Conservation (phyloP, 1,284 basidiomycete genomes). For the Singerocomus inundabilis region DNA sequence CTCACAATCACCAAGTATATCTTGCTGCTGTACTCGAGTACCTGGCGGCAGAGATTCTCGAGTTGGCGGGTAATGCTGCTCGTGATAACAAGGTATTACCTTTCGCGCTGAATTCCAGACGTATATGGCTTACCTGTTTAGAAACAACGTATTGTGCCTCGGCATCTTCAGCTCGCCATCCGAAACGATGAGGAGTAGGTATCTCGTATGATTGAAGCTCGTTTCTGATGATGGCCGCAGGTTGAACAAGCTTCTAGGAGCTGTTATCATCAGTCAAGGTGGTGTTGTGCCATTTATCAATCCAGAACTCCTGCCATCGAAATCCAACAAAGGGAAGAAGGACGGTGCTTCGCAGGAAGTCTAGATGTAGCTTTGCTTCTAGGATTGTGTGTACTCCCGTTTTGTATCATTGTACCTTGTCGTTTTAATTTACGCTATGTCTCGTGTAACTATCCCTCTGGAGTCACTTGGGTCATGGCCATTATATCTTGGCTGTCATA, state of each 20-base stretch:
- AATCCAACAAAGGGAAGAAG: slow-evolving; percentile 58
- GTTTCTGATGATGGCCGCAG: slow-evolving; percentile 30
- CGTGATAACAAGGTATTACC: slow-evolving; percentile 57
- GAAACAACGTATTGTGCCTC: slow-evolving; percentile 81
- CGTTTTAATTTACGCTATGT: slow-evolving; percentile 34
- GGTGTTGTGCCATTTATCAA: slow-evolving; percentile 71
- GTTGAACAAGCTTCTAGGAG: slow-evolving; percentile 70
- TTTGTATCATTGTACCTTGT: slow-evolving; percentile 25
- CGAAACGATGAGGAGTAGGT: slow-evolving; percentile 77
- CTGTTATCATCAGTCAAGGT: slow-evolving; percentile 81
- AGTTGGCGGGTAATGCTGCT: slow-evolving; percentile 83
- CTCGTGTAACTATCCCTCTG: slow-evolving; percentile 21
- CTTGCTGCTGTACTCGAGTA: slow-evolving; percentile 85
- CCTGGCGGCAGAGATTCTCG: slow-evolving; percentile 84
- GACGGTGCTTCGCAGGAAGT: slow-evolving; percentile 41
- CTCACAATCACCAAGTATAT: slow-evolving; percentile 56
- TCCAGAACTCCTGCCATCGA: slow-evolving; percentile 62
- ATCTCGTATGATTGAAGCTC: not conserved
- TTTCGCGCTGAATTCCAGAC: not conserved
- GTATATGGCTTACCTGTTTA: slow-evolving; percentile 3
- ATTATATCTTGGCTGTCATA: not conserved
- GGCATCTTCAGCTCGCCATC: slow-evolving; percentile 85
- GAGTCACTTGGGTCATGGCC: too few relatives aligned
- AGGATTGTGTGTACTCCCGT: slow-evolving; percentile 11
- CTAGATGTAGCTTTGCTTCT: slow-evolving; percentile 17